Percentiles rank a stretch among this genome's conserved stretches.
Conservation (phyloP, 148 eudicot genomes). For the Chenopodium suecicum region DNA sequence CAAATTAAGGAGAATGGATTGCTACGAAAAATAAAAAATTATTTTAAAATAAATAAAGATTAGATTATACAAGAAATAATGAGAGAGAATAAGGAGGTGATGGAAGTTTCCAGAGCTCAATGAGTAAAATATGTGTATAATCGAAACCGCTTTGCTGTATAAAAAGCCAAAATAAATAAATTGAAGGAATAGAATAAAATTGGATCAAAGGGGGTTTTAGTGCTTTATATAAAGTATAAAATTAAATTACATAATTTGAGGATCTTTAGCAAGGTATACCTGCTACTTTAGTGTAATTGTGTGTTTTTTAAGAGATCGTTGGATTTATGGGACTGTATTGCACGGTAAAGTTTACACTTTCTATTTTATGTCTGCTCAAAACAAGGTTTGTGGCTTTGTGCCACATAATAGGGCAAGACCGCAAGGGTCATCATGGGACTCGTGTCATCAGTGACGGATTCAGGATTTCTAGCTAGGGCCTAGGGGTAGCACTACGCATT, state of each 20-base stretch:
- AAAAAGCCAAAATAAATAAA: background rate
- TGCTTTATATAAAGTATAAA: background rate
- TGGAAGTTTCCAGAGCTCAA: conserved; percentile 17
- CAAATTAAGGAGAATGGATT: conserved; percentile 7
- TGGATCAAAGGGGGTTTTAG: background rate
- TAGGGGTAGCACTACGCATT: too few relatives aligned
- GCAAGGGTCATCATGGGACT: too few relatives aligned
- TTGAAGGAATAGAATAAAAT: background rate
- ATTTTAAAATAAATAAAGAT: too few relatives aligned
- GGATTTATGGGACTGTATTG: background rate
- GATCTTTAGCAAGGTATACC: background rate
- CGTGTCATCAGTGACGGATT: too few relatives aligned
- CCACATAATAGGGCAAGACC: too few relatives aligned
- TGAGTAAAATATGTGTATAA: background rate
- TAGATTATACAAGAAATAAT: background rate
- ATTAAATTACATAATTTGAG: too few relatives aligned
- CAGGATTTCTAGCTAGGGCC: too few relatives aligned
- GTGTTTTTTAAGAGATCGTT: background rate
- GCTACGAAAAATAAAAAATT: background rate
- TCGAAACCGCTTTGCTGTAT: conserved; percentile 8
- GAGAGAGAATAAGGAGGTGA: background rate
- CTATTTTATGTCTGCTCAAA: background rate
- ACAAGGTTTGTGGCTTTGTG: background rate
- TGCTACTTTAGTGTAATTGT: background rate
- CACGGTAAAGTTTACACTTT: background rate